Conservation (phyloP, 2,329 filamentous ascomycete genomes). For the Acephala macrosclerotiorum region DNA sequence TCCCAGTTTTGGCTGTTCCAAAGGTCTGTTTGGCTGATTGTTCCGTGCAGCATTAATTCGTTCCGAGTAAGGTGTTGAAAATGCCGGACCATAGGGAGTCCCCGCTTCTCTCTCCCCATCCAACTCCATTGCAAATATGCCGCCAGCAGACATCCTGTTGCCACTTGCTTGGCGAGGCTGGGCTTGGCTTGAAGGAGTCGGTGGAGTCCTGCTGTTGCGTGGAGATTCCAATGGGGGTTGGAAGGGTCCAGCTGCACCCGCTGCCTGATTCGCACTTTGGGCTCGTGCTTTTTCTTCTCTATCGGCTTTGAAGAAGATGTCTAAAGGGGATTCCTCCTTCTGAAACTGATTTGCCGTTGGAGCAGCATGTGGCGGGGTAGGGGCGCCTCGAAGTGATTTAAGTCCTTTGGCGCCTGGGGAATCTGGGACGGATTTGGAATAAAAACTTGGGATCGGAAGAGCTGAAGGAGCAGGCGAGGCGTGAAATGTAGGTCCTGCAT, state of each 20-base stretch:
- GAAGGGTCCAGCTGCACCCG: slow-evolving; percentile 50
- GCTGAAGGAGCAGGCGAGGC: slow-evolving; percentile 91
- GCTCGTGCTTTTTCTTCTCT: slow-evolving; percentile 76
- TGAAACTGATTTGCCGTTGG: slow-evolving; percentile 60
- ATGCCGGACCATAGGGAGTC: slow-evolving; percentile 67
- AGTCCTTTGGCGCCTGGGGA: slow-evolving; percentile 57
- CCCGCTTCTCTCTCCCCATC: slow-evolving; percentile 62
- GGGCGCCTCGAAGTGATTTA: slow-evolving; percentile 50
- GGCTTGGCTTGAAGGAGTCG: slow-evolving; percentile 40
- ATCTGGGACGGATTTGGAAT: slow-evolving; percentile 77
- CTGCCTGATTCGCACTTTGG: slow-evolving; percentile 59
- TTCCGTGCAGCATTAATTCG: slow-evolving; percentile 63
- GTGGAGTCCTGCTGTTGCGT: slow-evolving; percentile 45
- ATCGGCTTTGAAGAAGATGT: slow-evolving; percentile 90
- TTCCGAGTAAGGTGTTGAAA: slow-evolving; percentile 71
- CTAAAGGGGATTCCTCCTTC: slow-evolving; percentile 78
- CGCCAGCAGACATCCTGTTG: slow-evolving; percentile 56
- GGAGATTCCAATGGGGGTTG: slow-evolving; percentile 58
- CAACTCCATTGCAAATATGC: slow-evolving; percentile 73
- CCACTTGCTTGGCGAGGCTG: slow-evolving; percentile 49
- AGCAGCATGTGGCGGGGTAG: slow-evolving; percentile 52
- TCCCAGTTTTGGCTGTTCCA: slow-evolving; percentile 19
- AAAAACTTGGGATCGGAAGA: slow-evolving; percentile 89
- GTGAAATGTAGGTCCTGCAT: slow-evolving; percentile 94
- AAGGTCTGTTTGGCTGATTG: slow-evolving; percentile 22